A percentile compares a stretch with the other conserved stretches of the same genome.
Evolutionary conservation across 805 yeast species (phyloP).

Genomic region (Suhomyces canberraensis): DNA sequence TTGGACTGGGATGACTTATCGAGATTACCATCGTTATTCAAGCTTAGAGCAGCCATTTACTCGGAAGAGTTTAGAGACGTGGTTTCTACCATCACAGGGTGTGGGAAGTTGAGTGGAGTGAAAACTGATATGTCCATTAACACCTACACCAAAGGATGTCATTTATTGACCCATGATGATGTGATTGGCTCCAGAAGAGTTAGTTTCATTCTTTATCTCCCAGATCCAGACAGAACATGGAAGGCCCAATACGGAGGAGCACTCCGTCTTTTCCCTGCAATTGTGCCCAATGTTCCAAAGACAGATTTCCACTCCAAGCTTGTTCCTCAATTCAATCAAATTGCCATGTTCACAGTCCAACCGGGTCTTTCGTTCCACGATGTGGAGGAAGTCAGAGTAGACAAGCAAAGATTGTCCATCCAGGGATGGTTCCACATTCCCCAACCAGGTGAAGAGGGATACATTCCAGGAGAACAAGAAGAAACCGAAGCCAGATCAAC

Average conservation of each 20-base stretch:
- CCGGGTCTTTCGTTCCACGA: conserved; percentile 98
- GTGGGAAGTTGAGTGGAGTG: conserved; percentile 86
- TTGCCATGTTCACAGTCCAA: conserved; percentile 92
- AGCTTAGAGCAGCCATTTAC: conserved; percentile 82
- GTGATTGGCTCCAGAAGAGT: conserved; percentile 94
- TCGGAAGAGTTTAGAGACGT: conserved; percentile 80
- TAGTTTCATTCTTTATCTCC: conserved; percentile 86
- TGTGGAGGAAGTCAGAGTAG: conserved; percentile 93
- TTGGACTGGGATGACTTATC: conserved; percentile 71
- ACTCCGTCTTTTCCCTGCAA: conserved; percentile 77
- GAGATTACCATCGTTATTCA: conserved; percentile 69
- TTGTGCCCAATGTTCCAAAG: conserved; percentile 85
- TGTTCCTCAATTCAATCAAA: conserved; percentile 92
- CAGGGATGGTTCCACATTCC: conserved; percentile 99
- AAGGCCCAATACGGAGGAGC: conserved; percentile 93
- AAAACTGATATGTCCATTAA: conserved; percentile 92
- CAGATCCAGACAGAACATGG: conserved; percentile 90
- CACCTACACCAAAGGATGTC: conserved; percentile 90
- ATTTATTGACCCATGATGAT: conserved; percentile 92
- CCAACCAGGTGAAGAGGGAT: conserved; percentile 88
- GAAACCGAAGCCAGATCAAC: conserved; percentile 71
- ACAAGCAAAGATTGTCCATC: conserved; percentile 84
- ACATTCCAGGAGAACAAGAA: conserved; percentile 76
- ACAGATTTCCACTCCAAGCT: conserved; percentile 68
- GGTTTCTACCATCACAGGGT: conserved; percentile 71